Evolutionary conservation across 768 basidiomycete species (phyloP).

Genomic region (Suillus clintonianus): DNA sequence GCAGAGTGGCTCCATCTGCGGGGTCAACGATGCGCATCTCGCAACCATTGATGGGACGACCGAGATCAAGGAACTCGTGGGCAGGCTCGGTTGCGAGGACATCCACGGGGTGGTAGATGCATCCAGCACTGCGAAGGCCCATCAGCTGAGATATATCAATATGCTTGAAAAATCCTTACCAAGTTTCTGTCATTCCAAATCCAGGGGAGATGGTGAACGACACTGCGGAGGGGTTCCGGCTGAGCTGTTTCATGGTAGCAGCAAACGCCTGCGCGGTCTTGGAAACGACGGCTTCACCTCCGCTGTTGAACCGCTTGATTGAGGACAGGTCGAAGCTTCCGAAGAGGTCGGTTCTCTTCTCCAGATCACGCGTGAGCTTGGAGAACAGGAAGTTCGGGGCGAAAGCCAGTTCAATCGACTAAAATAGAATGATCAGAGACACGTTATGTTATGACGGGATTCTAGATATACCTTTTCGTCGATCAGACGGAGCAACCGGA

Average conservation of each 20-base stretch:
- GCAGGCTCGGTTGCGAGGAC: constrained; percentile 15
- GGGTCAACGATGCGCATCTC: constrained; percentile 38
- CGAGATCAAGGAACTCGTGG: constrained; percentile 41
- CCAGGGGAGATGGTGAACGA: constrained; percentile 25
- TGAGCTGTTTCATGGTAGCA: constrained; percentile 30
- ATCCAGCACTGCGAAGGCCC: constrained; percentile 33
- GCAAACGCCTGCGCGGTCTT: constrained; percentile 39
- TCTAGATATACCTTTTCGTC: constrained; percentile 36
- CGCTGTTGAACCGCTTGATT: constrained; percentile 40
- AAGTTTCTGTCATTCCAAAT: constrained; percentile 48
- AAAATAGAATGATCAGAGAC: constrained; percentile 1
- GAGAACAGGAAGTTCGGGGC: constrained; percentile 47
- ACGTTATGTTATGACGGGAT: constrained; percentile 17
- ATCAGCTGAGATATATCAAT: neutral
- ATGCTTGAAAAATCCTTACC: constrained; percentile 18
- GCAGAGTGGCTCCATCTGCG: constrained; percentile 25
- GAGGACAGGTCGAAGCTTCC: constrained; percentile 35
- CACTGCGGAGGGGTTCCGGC: constrained; percentile 14
- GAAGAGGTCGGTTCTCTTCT: constrained; percentile 22
- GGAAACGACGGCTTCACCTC: constrained; percentile 44
- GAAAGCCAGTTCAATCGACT: constrained; percentile 34
- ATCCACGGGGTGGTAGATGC: constrained; percentile 38
- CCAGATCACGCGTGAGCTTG: constrained; percentile 36
- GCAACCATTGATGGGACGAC: constrained; percentile 30
- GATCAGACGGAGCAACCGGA: constrained; percentile 30